Evolutionary conservation across 257 asterid species (phyloP).

Genomic region (Solanum rostratum): DNA sequence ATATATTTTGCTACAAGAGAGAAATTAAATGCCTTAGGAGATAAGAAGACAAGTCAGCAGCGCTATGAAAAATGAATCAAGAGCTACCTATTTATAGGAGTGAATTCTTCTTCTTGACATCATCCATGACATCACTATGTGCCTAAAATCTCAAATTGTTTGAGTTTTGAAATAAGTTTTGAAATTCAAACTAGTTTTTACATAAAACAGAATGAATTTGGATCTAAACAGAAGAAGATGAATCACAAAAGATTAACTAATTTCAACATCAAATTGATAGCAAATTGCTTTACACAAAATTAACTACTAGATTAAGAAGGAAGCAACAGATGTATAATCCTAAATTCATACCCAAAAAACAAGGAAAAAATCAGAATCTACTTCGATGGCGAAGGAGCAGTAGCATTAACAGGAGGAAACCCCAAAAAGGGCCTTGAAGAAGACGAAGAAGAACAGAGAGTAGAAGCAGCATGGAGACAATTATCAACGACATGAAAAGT

Average conservation of each 20-base stretch:
- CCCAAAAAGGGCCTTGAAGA: constrained; percentile 38
- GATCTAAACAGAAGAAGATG: background rate
- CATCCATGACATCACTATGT: too few relatives aligned
- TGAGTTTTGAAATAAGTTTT: too few relatives aligned
- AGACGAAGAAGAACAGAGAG: constrained; percentile 6
- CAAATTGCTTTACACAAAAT: background rate
- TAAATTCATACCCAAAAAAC: background rate
- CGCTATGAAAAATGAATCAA: too few relatives aligned
- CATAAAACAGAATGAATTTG: background rate
- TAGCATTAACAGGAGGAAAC: constrained; percentile 28
- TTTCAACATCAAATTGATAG: background rate
- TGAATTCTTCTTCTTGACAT: too few relatives aligned
- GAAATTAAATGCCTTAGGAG: too few relatives aligned
- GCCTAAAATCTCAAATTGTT: too few relatives aligned
- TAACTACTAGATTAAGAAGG: background rate
- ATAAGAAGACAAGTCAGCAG: too few relatives aligned
- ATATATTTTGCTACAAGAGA: too few relatives aligned
- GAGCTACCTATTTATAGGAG: too few relatives aligned
- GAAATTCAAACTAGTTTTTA: too few relatives aligned
- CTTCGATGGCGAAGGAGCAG: constrained; percentile 33
- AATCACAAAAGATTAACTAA: background rate
- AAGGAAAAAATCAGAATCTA: background rate
- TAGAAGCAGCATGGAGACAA: background rate
- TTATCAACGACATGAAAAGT: constrained; percentile 16
- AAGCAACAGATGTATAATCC: background rate